phyloP scores from a whole-genome alignment of 306 rosid genomes.

The Cyamopsis tetragonoloba region DNA sequence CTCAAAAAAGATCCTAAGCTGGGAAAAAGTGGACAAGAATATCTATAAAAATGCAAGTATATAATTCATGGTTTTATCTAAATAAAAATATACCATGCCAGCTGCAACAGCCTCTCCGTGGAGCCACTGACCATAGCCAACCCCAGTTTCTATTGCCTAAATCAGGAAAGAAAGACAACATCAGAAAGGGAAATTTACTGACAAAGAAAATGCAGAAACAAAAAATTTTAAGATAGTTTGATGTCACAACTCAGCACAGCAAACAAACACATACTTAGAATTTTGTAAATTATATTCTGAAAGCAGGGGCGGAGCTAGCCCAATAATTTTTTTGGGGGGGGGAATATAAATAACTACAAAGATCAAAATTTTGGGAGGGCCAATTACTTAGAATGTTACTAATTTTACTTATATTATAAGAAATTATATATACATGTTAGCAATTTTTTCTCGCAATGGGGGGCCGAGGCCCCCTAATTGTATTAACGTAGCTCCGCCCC shows the following conservation, averaged over 20 bases:
- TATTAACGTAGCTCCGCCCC: too few relatives aligned
- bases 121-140: slow-evolving; percentile 94
- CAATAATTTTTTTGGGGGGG: too few relatives aligned
- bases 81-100: slow-evolving; percentile 87
- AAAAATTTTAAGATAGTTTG: not conserved
- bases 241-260: not conserved
- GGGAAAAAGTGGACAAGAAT: not conserved
- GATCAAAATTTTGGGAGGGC: too few relatives aligned
- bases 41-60: slow-evolving; percentile 3
- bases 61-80: not conserved
- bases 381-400: too few relatives aligned
- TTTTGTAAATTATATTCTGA: slow-evolving; percentile 12
- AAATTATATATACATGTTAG: too few relatives aligned
- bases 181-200: not conserved
- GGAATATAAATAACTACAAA: too few relatives aligned
- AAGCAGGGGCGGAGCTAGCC: too few relatives aligned
- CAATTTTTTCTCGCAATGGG: too few relatives aligned
- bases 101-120: slow-evolving; percentile 99
- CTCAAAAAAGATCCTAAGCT: not conserved
- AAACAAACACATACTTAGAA: slow-evolving; percentile 1
- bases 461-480: too few relatives aligned
- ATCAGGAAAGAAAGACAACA: slow-evolving; percentile 15
- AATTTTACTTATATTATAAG: too few relatives aligned
- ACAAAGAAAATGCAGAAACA: slow-evolving; percentile 10
- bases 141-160: slow-evolving; percentile 87